Percentiles rank a stretch among this genome's conserved stretches.
Evolutionary conservation across 495 filamentous ascomycete genomes (phyloP).

Genomic region (Penicillium chermesinum): DNA sequence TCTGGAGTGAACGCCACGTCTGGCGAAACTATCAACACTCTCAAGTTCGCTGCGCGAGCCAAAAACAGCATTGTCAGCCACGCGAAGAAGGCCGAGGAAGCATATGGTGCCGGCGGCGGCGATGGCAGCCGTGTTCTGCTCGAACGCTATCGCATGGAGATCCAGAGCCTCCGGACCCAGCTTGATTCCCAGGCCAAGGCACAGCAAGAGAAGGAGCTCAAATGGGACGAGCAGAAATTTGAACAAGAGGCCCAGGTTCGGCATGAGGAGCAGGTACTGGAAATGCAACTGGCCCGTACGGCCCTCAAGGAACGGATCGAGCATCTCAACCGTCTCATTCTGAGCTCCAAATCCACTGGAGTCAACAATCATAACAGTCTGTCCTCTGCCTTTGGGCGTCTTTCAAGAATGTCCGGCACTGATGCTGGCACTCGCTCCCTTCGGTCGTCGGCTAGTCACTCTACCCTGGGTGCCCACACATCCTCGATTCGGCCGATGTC

Average conservation of each 20-base stretch:
- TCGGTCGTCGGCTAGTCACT: conserved; percentile 69
- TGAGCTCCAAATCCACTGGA: conserved; percentile 91
- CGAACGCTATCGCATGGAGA: conserved; percentile 93
- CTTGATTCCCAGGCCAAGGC: conserved; percentile 72
- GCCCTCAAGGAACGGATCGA: conserved; percentile 96
- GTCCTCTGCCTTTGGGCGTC: conserved; percentile 68
- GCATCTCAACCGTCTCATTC: conserved; percentile 90
- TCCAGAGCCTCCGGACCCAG: conserved; percentile 72
- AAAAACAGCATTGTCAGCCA: conserved; percentile 98
- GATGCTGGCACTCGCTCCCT: conserved; percentile 50
- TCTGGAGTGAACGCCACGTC: conserved; percentile 62
- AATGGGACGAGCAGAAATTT: conserved; percentile 62
- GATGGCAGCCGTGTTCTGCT: conserved; percentile 84
- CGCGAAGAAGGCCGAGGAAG: conserved; percentile 91
- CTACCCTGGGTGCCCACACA: conserved; percentile 52
- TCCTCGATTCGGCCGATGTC: conserved; percentile 59
- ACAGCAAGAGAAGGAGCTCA: conserved; percentile 62
- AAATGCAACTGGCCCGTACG: conserved; percentile 95
- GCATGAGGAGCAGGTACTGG: conserved; percentile 94
- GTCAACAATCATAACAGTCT: conserved; percentile 74
- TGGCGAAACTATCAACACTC: conserved; percentile 86
- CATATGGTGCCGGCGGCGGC: conserved; percentile 61
- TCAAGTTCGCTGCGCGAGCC: conserved; percentile 93
- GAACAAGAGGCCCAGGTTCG: conserved; percentile 78
- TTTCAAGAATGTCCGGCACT: conserved; percentile 54